phyloP scores from a whole-genome alignment of 2,329 filamentous ascomycete species.

The Neodidymelliopsis sp. region DNA sequence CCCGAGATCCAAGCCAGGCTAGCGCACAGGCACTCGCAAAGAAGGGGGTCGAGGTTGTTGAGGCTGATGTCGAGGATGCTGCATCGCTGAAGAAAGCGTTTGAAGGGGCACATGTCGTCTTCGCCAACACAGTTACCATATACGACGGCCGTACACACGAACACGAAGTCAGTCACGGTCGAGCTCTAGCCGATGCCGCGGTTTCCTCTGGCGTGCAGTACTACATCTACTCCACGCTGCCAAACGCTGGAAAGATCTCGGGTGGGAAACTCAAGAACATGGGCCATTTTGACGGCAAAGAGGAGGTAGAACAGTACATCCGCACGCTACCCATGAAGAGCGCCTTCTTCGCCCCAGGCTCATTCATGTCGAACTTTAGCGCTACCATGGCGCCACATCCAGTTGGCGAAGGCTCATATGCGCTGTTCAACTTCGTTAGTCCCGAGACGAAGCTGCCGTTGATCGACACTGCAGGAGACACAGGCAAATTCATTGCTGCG shows the following conservation, averaged over 20 bases:
- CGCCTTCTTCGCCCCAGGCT: slow-evolving; percentile 62
- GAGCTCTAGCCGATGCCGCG: slow-evolving; percentile 40
- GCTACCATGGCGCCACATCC: slow-evolving; percentile 19
- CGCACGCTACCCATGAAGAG: slow-evolving; percentile 56
- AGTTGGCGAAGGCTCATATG: slow-evolving; percentile 35
- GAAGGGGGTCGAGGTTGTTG: slow-evolving; percentile 60
- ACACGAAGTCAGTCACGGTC: slow-evolving; percentile 38
- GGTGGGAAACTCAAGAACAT: slow-evolving; percentile 47
- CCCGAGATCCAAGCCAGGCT: slow-evolving; percentile 51
- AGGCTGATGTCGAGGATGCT: slow-evolving; percentile 58
- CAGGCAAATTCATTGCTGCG: slow-evolving; percentile 53
- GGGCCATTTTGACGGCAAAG: slow-evolving; percentile 66
- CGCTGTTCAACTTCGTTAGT: slow-evolving; percentile 22
- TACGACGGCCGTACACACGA: too few species aligned
- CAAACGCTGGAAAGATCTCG: slow-evolving; percentile 35
- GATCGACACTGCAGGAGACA: slow-evolving; percentile 57
- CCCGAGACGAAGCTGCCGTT: slow-evolving; percentile 48
- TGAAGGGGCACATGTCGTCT: slow-evolving; percentile 22
- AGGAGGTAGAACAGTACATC: slow-evolving; percentile 63
- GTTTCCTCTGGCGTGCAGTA: slow-evolving; percentile 46
- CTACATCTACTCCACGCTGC: slow-evolving; percentile 50
- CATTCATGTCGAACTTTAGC: slow-evolving; percentile 63
- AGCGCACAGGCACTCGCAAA: slow-evolving; percentile 51
- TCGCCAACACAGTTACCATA: too few species aligned
- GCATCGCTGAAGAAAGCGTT: slow-evolving; percentile 34